Evolutionary conservation across 768 basidiomycete species (phyloP).

Genomic region (Amylocystis lapponica): DNA sequence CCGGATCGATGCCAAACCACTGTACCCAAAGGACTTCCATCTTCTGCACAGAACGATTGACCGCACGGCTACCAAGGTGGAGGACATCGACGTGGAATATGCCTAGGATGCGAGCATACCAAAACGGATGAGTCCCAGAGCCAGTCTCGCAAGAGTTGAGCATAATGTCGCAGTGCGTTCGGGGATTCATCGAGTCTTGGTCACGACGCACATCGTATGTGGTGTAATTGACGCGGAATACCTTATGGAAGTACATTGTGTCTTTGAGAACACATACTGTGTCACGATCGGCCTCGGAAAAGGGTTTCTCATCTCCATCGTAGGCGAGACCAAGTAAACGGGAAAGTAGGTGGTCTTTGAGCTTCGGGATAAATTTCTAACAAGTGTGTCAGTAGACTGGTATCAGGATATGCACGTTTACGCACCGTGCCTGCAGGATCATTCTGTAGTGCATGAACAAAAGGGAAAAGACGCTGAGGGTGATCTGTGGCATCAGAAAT

Average conservation of each 20-base stretch:
- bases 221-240: conserved; percentile 26
- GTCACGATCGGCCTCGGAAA: conserved; percentile 12
- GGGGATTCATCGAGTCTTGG: conserved; percentile 15
- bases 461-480: background rate
- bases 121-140: conserved; percentile 16
- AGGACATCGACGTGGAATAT: conserved; percentile 18
- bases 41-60: background rate
- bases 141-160: conserved; percentile 4
- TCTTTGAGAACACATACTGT: conserved; percentile 11
- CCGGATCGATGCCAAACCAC: conserved; percentile 27
- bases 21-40: conserved; percentile 33
- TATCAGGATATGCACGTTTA: background rate
- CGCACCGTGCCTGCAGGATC: background rate
- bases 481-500: background rate
- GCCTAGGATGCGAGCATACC: conserved; percentile 20
- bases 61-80: background rate
- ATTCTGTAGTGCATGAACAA: background rate
- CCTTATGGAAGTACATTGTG: conserved; percentile 17
- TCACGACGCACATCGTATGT: too few relatives aligned
- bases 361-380: conserved; percentile 23
- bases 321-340: conserved; percentile 17
- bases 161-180: conserved; percentile 14
- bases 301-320: conserved; percentile 24
- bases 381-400: background rate
- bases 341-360: conserved; percentile 26